Base-by-base conservation (phyloP, 345 rosid genomes). In the Gynandropsis gynandra region DNA sequence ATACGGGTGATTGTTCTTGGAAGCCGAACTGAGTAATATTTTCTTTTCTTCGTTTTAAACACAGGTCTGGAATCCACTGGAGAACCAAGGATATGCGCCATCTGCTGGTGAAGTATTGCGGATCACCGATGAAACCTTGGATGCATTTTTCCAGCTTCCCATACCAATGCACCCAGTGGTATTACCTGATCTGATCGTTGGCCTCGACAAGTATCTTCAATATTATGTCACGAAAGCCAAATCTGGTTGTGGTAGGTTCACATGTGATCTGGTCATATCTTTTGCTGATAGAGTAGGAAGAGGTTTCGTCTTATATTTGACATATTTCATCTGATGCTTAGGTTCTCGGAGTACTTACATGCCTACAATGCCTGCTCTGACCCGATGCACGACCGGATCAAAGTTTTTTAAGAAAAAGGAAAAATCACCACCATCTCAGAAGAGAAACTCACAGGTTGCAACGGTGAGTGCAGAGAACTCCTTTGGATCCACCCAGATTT, bases 371-470 rank as follows among this genome's bases (percentile, higher is more conserved):
- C 98, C 93, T 50, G 97, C 97, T 49, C 73, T 85, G 56, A 85
- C 97, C 27, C 76, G 98, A 65, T 87, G 93, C 66, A 75, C 75
- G 7, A 69, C 68, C 0, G 98, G 57, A 43, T 84, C 96, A 38
- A 92, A 87, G 68, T 87, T 90, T 10, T 89, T 89, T 82, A 92
- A 81, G 78, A 92, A 85, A 79, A 92, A 88, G 76, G 97, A 92
- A 61, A 87, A 85, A 79, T 56, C 78, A 13, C 67, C 81, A 4
- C 74, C 71, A 44, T 50, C 68, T 64, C 94, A 71, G 44, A 87
- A 81, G 78, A 82, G 70, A 71, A 80, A 75, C 70, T 70, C 98
- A 64, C 95, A 87, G 77, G 83, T 74, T 20, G 76, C 80, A 8
- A 71, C 77, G 36, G 52, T 56, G 50, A 87, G 80, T 24, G 88